These are phyloP conservation scores for Pythium sukuiense DNA, from an alignment of 352 stramenopile genomes.

Conservation along the genomic window DNA sequence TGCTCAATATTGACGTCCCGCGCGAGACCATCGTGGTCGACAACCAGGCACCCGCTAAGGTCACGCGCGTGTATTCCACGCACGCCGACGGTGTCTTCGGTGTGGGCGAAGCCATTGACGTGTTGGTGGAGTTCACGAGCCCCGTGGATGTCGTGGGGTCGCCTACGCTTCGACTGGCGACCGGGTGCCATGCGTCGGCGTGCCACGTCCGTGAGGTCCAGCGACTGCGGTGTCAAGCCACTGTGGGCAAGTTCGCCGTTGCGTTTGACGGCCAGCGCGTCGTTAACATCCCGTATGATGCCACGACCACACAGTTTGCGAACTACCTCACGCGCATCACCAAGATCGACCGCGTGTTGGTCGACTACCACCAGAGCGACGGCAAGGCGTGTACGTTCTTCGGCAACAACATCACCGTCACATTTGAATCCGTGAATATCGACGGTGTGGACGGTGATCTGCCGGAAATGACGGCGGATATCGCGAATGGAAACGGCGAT, in stretches of 20 bases:
- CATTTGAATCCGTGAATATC: slow-evolving; percentile 78
- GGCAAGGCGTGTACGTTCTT: slow-evolving; percentile 69
- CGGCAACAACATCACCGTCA: slow-evolving; percentile 79
- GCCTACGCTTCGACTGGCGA: slow-evolving; percentile 50
- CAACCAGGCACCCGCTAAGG: slow-evolving; percentile 54
- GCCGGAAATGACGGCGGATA: slow-evolving; percentile 54
- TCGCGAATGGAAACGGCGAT: slow-evolving; percentile 45
- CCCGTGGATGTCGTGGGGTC: slow-evolving; percentile 54
- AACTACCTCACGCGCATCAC: slow-evolving; percentile 64
- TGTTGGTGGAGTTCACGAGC: slow-evolving; percentile 76
- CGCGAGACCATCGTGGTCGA: slow-evolving; percentile 51
- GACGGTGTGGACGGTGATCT: slow-evolving; percentile 63
- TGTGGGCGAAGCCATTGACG: slow-evolving; percentile 56
- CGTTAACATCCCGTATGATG: slow-evolving; percentile 69
- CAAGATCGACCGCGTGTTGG: slow-evolving; percentile 50
- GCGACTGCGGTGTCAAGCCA: slow-evolving; percentile 56
- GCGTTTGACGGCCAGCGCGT: slow-evolving; percentile 53
- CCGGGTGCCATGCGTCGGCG: slow-evolving; percentile 46
- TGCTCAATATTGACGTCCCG: slow-evolving; percentile 65
- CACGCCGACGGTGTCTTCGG: slow-evolving; percentile 47
- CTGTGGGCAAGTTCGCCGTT: slow-evolving; percentile 62
- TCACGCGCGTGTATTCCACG: slow-evolving; percentile 60
- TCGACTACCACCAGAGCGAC: slow-evolving; percentile 65
- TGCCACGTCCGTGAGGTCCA: slow-evolving; percentile 69
- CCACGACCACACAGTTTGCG: slow-evolving; percentile 40